phyloP scores from a whole-genome alignment of 2,329 filamentous ascomycete species.

The Arachnopeziza araneosa region DNA sequence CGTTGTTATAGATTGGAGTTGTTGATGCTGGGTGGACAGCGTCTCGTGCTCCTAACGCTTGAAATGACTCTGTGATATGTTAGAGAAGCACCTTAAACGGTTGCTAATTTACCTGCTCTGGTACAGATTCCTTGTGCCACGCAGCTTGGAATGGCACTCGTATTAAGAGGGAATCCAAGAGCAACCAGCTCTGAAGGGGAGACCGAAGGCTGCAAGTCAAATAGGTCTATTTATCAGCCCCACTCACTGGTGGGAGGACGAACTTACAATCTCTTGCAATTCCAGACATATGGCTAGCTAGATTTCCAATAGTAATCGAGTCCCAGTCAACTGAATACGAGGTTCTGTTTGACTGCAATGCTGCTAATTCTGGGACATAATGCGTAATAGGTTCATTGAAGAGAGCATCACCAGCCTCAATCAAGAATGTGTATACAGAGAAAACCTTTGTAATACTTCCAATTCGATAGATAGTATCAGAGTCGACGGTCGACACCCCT shows the following conservation, averaged over 20 bases:
- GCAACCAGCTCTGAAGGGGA: neutral
- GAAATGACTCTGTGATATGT: constrained; percentile 4
- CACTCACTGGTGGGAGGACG: neutral
- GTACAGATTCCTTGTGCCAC: neutral
- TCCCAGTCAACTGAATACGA: constrained; percentile 8
- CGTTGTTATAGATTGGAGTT: constrained; percentile 33
- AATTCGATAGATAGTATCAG: constrained; percentile 35
- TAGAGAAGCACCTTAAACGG: neutral
- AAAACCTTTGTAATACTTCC: constrained; percentile 42
- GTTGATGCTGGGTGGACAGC: constrained; percentile 21
- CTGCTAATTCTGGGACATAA: constrained; percentile 38
- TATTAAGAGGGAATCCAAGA: neutral
- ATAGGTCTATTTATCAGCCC: neutral
- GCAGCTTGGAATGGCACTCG: neutral
- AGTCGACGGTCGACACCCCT: constrained; percentile 3
- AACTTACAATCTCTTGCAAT: constrained; percentile 7
- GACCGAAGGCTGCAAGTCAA: neutral
- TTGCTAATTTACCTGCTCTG: neutral
- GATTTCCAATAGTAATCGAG: constrained; percentile 13
- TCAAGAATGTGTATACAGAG: constrained; percentile 37
- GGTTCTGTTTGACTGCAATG: neutral
- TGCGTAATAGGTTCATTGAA: constrained; percentile 37
- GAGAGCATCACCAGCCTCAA: constrained; percentile 32
- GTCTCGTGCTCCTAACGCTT: constrained; percentile 22
- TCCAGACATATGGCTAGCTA: constrained; percentile 13